Evolutionary conservation across 768 basidiomycete species (phyloP), one percentile per base, ranked within the genome.

Genomic region (Pholiota conissans): DNA sequence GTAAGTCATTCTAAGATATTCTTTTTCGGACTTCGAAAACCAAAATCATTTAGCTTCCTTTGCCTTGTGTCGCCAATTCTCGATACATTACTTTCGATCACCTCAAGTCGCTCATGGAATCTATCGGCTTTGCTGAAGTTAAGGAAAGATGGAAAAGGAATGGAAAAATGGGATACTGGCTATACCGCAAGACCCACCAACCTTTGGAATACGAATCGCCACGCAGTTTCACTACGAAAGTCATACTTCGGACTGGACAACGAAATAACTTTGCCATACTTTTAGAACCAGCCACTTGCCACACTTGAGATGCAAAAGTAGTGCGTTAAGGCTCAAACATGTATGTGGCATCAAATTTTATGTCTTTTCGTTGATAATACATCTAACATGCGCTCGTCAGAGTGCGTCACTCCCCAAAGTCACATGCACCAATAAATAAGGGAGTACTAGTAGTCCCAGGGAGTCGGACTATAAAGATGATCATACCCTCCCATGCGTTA

Each of bases 151-250:
- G 87, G 85, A 85, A 79, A 64, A 66, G 71, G 22, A 84, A 84
- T 13, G 89, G 93, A 4, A 96, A 92, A 72, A 94, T 96, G 82
- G 87, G 79, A 3, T 97, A 96, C 69, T 91, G 89, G 85, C 75
- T 97, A 8, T 94, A 84, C 67, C 79, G 72, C n/a, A 91, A 85
- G 69, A 51, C 34, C 50, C 50, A n/a, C n/a, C n/a, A 55, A 42
- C 34, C 34, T 27, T 10, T 28, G 62, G 26, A 34, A 42, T 29
- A 26, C 9, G 29, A 48, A 28, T 28, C 45, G 16, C 32, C 47
- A 49, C 11, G 40, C 52, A 62, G 64, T 0, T 86, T 85, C 58
- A 39, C 64, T 30, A 86, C 76, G 73, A 93, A 91, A 70, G 64
- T 52, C 0, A 75, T 84, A 2, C 71, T 90, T 55, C 77, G 83